A percentile compares a stretch with the other conserved stretches of the same genome.
Conservation (phyloP, 352 stramenopile genomes). For the Pythium utonaiense region DNA sequence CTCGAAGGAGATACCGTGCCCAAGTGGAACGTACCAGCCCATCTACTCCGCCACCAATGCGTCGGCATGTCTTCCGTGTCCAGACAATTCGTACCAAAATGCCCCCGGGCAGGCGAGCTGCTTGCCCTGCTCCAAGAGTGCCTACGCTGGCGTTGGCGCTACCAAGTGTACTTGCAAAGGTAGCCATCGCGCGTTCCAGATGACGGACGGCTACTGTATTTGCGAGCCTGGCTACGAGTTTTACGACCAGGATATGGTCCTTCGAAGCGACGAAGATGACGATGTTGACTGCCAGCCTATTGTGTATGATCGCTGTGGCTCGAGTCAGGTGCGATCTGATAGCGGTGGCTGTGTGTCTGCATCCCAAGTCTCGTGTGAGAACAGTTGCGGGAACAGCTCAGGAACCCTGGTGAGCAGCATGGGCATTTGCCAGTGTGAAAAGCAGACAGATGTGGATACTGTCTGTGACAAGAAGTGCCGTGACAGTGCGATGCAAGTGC, state of each 20-base stretch:
- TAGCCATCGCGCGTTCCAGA: conserved; percentile 88
- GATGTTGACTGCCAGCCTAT: conserved; percentile 90
- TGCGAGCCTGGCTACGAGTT: conserved; percentile 91
- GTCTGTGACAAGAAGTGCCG: conserved; percentile 82
- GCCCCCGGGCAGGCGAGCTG: conserved; percentile 57
- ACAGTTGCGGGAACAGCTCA: conserved; percentile 61
- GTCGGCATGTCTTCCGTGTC: conserved; percentile 63
- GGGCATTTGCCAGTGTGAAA: conserved; percentile 87
- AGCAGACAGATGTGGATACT: conserved; percentile 62
- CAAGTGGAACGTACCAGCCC: conserved; percentile 77
- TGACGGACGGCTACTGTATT: conserved; percentile 89
- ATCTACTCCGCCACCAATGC: conserved; percentile 35
- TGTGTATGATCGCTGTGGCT: conserved; percentile 83
- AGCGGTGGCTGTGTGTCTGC: conserved; percentile 59
- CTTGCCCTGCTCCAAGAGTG: conserved; percentile 85
- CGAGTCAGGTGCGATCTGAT: conserved; percentile 70
- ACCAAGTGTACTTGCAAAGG: conserved; percentile 81
- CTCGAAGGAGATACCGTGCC: conserved; percentile 55
- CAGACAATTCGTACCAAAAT: conserved; percentile 79
- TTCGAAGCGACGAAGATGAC: conserved; percentile 79
- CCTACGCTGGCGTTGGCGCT: conserved; percentile 47
- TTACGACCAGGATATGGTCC: conserved; percentile 84
- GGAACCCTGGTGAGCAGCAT: conserved; percentile 74
- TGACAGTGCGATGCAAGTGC: conserved; percentile 40
- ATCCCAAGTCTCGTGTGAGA: conserved; percentile 39